phyloP scores from a whole-genome alignment of 495 filamentous ascomycete genomes.

The Aspergillus avenaceus region DNA sequence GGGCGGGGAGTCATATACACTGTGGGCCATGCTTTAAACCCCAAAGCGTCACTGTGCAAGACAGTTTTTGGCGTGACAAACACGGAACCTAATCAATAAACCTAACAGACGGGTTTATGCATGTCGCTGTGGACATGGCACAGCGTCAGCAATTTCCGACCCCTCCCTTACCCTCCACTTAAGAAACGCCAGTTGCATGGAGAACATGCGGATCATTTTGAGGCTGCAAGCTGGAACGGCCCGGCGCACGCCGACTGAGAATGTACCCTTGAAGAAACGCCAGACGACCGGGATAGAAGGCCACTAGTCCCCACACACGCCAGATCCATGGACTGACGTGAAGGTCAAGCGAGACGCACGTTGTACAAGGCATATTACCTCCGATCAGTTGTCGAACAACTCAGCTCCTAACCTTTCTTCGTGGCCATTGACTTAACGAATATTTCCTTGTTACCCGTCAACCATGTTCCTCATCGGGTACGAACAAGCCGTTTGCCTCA shows the following conservation, averaged over 20 bases:
- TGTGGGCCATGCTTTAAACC: constrained; percentile 32
- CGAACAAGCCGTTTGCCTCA: constrained; percentile 20
- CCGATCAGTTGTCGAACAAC: constrained; percentile 28
- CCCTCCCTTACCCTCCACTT: constrained; percentile 36
- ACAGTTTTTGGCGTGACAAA: constrained; percentile 29
- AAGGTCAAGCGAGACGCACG: constrained; percentile 10
- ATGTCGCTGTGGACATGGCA: constrained; percentile 33
- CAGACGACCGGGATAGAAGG: constrained; percentile 22
- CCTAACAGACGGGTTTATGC: constrained; percentile 40
- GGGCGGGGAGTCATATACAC: constrained; percentile 43
- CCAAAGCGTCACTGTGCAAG: constrained; percentile 24
- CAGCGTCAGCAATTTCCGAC: constrained; percentile 35
- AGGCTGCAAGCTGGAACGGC: constrained; percentile 52
- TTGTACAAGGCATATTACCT: constrained; percentile 12
- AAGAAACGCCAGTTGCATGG: constrained; percentile 29
- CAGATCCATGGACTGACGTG: constrained; percentile 17
- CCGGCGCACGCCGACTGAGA: constrained; percentile 45
- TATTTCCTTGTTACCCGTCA: constrained; percentile 3
- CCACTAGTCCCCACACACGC: constrained; percentile 17
- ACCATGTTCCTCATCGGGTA: constrained; percentile 17
- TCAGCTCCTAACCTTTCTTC: constrained; percentile 25
- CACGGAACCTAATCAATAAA: constrained; percentile 39
- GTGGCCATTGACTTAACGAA: not conserved
- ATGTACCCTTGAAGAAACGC: constrained; percentile 40
- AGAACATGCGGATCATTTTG: constrained; percentile 47